phyloP scores from a whole-genome alignment of 345 rosid species.

The Reutealis trisperma region DNA sequence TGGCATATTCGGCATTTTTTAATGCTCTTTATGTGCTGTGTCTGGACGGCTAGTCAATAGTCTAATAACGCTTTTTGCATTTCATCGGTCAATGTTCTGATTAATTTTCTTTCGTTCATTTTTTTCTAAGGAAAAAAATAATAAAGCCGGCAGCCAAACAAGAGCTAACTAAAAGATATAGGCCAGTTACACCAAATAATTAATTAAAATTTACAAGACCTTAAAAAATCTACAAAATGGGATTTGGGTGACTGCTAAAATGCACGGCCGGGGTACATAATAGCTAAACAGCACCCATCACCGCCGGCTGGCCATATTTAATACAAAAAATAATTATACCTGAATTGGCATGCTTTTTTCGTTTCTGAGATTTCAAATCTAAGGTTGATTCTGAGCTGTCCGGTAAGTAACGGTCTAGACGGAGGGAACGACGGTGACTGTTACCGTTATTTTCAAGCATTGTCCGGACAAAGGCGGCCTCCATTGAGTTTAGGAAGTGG shows the following conservation, averaged over 20 bases:
- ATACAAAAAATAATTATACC: not conserved
- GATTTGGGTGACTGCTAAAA: not conserved
- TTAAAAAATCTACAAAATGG: not conserved
- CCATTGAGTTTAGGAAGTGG: conserved; percentile 43
- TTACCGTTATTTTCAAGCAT: conserved; percentile 30
- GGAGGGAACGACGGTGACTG: conserved; percentile 15
- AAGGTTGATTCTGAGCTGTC: conserved; percentile 50
- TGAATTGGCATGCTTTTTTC: conserved; percentile 22
- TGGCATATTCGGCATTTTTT: not conserved
- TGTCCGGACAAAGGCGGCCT: conserved; percentile 48
- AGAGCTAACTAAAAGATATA: not conserved
- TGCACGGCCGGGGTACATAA: not conserved
- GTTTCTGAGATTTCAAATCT: conserved; percentile 36
- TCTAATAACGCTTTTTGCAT: not conserved
- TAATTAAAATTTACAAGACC: not conserved
- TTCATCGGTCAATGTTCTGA: not conserved
- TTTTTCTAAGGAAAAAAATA: not conserved
- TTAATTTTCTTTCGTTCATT: too few species aligned
- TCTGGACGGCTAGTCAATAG: not conserved
- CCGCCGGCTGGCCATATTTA: too few species aligned
- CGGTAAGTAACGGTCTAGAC: conserved; percentile 50
- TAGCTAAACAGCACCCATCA: too few species aligned
- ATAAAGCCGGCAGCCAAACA: not conserved
- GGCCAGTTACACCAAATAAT: not conserved
- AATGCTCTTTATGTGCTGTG: not conserved